Base-by-base conservation (phyloP, 2,329 filamentous ascomycete species). In the Leptographium galeiforme region DNA sequence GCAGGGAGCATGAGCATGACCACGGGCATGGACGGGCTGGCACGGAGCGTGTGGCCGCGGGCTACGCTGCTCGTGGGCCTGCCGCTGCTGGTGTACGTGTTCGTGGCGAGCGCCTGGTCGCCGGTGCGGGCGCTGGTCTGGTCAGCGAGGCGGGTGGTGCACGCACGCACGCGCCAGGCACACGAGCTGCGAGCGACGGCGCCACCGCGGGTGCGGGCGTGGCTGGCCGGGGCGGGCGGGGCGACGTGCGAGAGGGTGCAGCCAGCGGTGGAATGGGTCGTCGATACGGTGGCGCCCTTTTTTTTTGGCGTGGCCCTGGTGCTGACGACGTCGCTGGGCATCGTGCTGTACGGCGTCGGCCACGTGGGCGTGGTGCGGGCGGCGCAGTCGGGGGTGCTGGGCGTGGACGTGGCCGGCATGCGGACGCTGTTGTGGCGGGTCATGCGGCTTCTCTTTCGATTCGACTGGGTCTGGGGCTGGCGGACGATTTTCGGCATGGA, bases 381-480 rank as follows among this genome's bases (percentile, higher is more conserved):
- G 19, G 53, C 34, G 10, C 18, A 52, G 34, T 56, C 57, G 5
- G 58, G 57, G 44, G 4, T 53, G 2, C 53, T 57, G 34, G 56
- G 57, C 8, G 52, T 57, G 33, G 53, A 56, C 51, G 46, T 48
- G 34, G 50, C 52, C 18, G 51, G 54, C 25, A 38, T 52, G 12
- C 49, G 51, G 25, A 45, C 55, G 12, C n/a, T 53, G 16, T 19
- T 52, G 1, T 39, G 39, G 44, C 11, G 54, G 36, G 50, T 53
- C 14, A 55, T 51, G 54, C 51, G 50, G 7, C 32, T 55, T 6
- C 32, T 58, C 11, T 50, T 51, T 6, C 55, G 56, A 46, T 8
- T 59, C 12, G 50, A 53, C 33, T 57, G 55, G 57, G 44, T 52
- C 14, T 58, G 55, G 57, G 57, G 57, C 19, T 55, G 45, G 44